phyloP scores from a whole-genome alignment of 345 rosid genomes.

The Balakata baccata region DNA sequence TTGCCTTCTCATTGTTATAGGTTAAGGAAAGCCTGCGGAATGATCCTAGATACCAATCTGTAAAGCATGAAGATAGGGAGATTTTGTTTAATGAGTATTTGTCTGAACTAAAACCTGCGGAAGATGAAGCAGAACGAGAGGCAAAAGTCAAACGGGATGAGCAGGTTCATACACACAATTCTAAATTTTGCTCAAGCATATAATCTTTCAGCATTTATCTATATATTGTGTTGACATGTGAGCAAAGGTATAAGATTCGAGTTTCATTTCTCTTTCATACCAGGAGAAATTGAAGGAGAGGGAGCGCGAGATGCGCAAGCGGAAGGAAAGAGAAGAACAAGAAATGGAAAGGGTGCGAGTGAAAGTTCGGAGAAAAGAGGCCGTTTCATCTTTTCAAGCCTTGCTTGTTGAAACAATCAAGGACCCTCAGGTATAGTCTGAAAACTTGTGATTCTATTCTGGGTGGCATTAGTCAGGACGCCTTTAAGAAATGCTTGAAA shows the following conservation, averaged over 20 bases:
- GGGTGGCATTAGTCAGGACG: neutral
- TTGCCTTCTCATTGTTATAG: slow-evolving; percentile 29
- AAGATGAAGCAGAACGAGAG: slow-evolving; percentile 59
- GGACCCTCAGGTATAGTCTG: slow-evolving; percentile 72
- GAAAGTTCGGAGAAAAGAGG: slow-evolving; percentile 87
- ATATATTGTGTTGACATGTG: neutral
- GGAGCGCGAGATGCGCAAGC: slow-evolving; percentile 79
- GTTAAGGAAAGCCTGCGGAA: slow-evolving; percentile 79
- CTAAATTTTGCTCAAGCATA: neutral
- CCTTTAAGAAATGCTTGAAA: neutral
- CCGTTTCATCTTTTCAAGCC: slow-evolving; percentile 81
- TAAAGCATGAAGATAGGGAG: slow-evolving; percentile 81
- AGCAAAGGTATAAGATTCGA: neutral
- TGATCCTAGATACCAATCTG: slow-evolving; percentile 79
- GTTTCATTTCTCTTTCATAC: slow-evolving; percentile 9
- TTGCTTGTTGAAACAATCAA: slow-evolving; percentile 89
- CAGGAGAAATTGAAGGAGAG: slow-evolving; percentile 89
- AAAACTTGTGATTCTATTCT: neutral
- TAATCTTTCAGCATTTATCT: neutral
- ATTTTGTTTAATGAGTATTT: slow-evolving; percentile 68
- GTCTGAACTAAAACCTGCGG: slow-evolving; percentile 65
- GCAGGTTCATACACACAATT: slow-evolving; percentile 49
- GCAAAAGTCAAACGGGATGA: slow-evolving; percentile 69
- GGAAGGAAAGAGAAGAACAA: slow-evolving; percentile 92
- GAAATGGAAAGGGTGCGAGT: slow-evolving; percentile 89